Percentiles rank a stretch among this genome's conserved stretches.
Evolutionary conservation across 306 rosid species (phyloP).

Genomic region (Purshia tridentata): DNA sequence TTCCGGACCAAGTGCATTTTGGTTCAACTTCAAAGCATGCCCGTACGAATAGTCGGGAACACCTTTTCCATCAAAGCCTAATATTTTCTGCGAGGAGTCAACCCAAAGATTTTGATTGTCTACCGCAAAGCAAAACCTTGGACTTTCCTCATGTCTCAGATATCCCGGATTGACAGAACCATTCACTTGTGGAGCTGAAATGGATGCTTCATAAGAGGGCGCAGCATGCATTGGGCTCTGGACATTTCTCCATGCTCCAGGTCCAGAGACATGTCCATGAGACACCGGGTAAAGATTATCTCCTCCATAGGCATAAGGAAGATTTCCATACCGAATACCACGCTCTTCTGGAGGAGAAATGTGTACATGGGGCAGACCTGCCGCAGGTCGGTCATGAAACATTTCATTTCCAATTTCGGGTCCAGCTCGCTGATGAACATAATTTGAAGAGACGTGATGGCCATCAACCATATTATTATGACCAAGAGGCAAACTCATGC

Average conservation of each 20-base stretch:
- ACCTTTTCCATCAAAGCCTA: slow-evolving; percentile 57
- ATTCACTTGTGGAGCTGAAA: slow-evolving; percentile 51
- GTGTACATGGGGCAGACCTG: slow-evolving; percentile 46
- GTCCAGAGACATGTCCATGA: slow-evolving; percentile 59
- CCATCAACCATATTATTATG: slow-evolving; percentile 54
- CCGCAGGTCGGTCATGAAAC: slow-evolving; percentile 65
- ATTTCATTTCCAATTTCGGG: slow-evolving; percentile 63
- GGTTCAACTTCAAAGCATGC: slow-evolving; percentile 48
- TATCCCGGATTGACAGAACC: slow-evolving; percentile 60
- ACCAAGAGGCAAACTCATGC: slow-evolving; percentile 52
- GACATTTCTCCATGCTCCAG: slow-evolving; percentile 61
- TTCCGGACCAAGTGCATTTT: slow-evolving; percentile 44
- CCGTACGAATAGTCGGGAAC: slow-evolving; percentile 52
- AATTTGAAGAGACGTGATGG: slow-evolving; percentile 47
- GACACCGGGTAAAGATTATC: slow-evolving; percentile 55
- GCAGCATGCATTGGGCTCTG: slow-evolving; percentile 52
- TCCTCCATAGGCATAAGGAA: slow-evolving; percentile 58
- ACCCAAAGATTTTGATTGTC: slow-evolving; percentile 64
- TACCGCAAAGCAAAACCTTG: slow-evolving; percentile 50
- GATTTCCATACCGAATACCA: slow-evolving; percentile 56
- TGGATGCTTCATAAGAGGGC: slow-evolving; percentile 59
- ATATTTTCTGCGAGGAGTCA: slow-evolving; percentile 63
- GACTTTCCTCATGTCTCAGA: slow-evolving; percentile 53
- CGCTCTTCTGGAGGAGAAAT: slow-evolving; percentile 64
- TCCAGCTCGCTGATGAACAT: slow-evolving; percentile 54